These are phyloP conservation scores for Acacia crassicarpa DNA, from an alignment of 306 rosid genomes.

Conservation along the genomic window DNA sequence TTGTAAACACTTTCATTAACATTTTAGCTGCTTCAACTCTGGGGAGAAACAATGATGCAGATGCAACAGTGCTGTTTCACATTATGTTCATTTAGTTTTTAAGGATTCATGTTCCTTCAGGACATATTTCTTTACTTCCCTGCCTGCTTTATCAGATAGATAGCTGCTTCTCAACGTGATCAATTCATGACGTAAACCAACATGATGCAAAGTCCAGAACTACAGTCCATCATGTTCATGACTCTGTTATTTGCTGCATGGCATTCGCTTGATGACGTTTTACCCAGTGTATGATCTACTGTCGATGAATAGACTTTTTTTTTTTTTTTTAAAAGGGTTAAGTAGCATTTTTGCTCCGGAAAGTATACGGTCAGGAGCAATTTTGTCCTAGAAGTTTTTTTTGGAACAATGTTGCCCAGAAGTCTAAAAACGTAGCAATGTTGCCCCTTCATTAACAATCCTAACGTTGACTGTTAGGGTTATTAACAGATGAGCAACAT, in stretches of 20 bases:
- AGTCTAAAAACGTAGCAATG: too few species aligned
- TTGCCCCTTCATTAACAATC: too few species aligned
- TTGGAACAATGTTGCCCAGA: too few species aligned
- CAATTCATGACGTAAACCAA: neutral
- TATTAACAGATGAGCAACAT: too few species aligned
- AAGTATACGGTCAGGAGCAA: too few species aligned
- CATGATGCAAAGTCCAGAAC: neutral
- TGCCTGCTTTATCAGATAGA: neutral
- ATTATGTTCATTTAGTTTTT: constrained; percentile 22
- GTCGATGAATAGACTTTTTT: neutral
- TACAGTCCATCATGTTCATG: neutral
- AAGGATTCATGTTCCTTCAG: constrained; percentile 6
- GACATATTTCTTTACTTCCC: neutral
- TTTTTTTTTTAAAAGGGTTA: too few species aligned
- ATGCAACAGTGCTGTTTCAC: neutral
- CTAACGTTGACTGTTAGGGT: too few species aligned
- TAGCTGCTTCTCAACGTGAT: neutral
- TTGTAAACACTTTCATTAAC: constrained; percentile 29
- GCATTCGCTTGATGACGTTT: neutral
- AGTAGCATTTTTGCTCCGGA: too few species aligned
- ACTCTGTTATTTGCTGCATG: neutral
- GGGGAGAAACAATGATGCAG: neutral
- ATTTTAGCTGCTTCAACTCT: neutral
- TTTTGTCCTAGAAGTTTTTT: too few species aligned
- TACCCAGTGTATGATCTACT: neutral